Evolutionary conservation across 169 alveolate genomes (phyloP), one percentile per base, ranked within the genome.

Genomic region (Cryptosporidium ubiquitum): DNA sequence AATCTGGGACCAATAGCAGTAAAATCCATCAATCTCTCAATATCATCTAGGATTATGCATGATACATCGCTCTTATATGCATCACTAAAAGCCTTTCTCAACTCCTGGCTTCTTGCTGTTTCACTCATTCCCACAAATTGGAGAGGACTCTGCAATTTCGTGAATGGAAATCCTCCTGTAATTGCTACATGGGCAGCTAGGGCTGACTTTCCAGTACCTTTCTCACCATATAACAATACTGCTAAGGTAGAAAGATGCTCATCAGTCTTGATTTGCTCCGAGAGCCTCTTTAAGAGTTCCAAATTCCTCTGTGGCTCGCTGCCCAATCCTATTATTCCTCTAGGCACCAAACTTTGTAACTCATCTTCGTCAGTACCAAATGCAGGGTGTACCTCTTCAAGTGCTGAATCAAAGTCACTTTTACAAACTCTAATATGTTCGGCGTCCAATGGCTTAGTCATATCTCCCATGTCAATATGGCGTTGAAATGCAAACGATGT

Each of bases 1-100:
- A 98, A 98, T 85, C 98, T 84, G 58, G 99, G 99, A 26, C 99
- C 99, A 57, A 97, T 96, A 70, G 98, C 97, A 26, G 99, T 96
- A 93, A 94, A 98, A 91, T 98, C 99, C 69, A 98, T 96, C 18
- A 98, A 93, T 66, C 99, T 89, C 92, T 98, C 99, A 60, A 98
- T 94, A 91, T 98, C 97, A 92, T 98, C 99, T 14, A 98, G 95
- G 18, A 98, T 96, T 42, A 98, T 97, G 40, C 94, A 86, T 2
- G 95, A 93, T 49, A 85, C 14, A 51, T 69, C 97, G 37, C 99
- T 96, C 91, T 97, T 98, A 93, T 98, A 98, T n/a, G 99, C 99
- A 91, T 98, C 99, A 70, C 97, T 99, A 91, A 98, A 98, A n/a
- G 98, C 96, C 85, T 97, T 97, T 70, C 95, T 96, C 49, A 98